These are phyloP conservation scores for Debaryomyces psychrophilus DNA, from an alignment of 1,139 yeast species.

Conservation along the genomic window DNA sequence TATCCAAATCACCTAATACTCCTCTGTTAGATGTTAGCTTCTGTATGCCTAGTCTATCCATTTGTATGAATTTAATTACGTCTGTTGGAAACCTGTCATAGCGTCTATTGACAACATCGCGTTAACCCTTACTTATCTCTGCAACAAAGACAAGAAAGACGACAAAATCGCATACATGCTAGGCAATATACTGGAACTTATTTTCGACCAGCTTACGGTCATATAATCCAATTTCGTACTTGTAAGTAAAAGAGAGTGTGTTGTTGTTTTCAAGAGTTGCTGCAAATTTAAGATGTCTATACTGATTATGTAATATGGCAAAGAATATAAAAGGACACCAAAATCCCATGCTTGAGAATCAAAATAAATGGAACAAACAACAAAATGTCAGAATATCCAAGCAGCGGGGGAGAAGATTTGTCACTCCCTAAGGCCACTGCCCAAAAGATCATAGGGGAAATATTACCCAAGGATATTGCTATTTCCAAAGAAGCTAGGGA, in stretches of 20 bases:
- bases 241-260: background rate
- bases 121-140: too few relatives aligned
- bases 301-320: slow-evolving; percentile 9
- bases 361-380: background rate
- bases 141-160: too few relatives aligned
- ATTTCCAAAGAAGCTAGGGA: slow-evolving; percentile 95
- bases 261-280: slow-evolving; percentile 2
- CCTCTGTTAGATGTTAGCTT: too few relatives aligned
- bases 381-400: slow-evolving; percentile 43
- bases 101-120: too few relatives aligned
- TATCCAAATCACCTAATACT: too few relatives aligned
- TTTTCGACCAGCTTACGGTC: too few relatives aligned
- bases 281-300: background rate
- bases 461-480: slow-evolving; percentile 81
- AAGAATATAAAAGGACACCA: slow-evolving; percentile 8
- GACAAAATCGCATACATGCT: too few relatives aligned
- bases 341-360: slow-evolving; percentile 4
- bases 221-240: background rate
- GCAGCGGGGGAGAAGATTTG: slow-evolving; percentile 45
- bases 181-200: too few relatives aligned
- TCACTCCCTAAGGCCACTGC: slow-evolving; percentile 79
- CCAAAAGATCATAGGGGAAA: slow-evolving; percentile 89
- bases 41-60: too few relatives aligned
- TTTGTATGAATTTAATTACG: too few relatives aligned
- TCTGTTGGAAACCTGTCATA: too few relatives aligned